Evolutionary conservation across 345 rosid genomes (phyloP).

Genomic region (Eucalyptus globulus): DNA sequence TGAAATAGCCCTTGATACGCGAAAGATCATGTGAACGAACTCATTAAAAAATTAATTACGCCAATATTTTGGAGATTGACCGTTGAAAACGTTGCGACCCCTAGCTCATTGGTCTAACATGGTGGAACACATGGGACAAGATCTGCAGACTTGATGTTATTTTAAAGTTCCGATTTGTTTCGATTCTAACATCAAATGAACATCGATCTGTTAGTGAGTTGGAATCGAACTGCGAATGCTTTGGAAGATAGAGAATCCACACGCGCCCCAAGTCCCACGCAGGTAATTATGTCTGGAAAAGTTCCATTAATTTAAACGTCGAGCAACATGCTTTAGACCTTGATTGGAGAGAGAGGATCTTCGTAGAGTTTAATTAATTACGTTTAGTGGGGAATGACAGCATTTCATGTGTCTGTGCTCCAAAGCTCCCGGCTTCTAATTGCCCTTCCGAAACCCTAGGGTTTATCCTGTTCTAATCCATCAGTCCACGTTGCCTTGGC

Average conservation of each 20-base stretch:
- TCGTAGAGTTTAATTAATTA: too few species aligned
- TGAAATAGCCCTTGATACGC: too few species aligned
- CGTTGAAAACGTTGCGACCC: not conserved
- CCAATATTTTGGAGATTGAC: not conserved
- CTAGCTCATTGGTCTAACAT: not conserved
- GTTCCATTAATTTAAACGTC: not conserved
- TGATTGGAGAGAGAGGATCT: too few species aligned
- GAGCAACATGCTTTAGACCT: not conserved
- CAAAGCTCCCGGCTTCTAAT: not conserved
- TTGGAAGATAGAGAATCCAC: not conserved
- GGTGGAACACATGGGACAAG: not conserved
- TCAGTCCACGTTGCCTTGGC: too few species aligned
- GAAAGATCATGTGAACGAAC: too few species aligned
- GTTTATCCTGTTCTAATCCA: too few species aligned
- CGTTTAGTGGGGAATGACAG: not conserved
- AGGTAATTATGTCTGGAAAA: not conserved
- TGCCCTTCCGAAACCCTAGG: too few species aligned
- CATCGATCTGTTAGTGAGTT: too few species aligned
- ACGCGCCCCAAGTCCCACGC: not conserved
- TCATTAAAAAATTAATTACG: not conserved
- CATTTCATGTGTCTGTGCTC: not conserved
- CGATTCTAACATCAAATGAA: too few species aligned
- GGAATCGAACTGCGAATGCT: not conserved
- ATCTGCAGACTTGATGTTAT: not conserved
- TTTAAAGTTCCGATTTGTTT: not conserved